Base-by-base conservation (phyloP, 2,329 filamentous ascomycete genomes). In the Coniochaeta pulveracea region DNA sequence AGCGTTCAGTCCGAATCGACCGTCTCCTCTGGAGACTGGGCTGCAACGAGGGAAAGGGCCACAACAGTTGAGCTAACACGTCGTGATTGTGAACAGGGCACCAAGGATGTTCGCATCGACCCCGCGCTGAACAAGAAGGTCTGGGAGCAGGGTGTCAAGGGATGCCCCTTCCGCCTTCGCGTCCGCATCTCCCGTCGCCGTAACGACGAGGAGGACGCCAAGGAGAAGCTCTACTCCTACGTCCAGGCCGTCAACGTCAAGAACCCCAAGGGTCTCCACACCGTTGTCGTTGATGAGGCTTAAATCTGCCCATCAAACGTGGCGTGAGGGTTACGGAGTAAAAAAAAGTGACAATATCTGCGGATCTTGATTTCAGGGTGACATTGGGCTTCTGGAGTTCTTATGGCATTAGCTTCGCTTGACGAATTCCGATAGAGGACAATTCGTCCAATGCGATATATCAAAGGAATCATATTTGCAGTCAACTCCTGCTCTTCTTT, bases 61-160 rank as follows among this genome's bases (percentile, higher is more conserved):
- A 10, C n/a, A n/a, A n/a, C n/a, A n/a, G n/a, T n/a, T n/a, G n/a
- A n/a, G n/a, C n/a, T n/a, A n/a, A n/a, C n/a, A n/a, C n/a, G n/a
- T n/a, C n/a, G n/a, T n/a, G n/a, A n/a, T n/a, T n/a, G n/a, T n/a
- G n/a, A 34, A 39, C 52, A 98, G 91, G 89, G 89, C 61, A 98
- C 91, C 69, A 68, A 75, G 57, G 91, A 98, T 63, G 91, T 98
- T 69, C 91, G 91, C 56, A 70, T 98, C 60, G 91, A 98, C 77
- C 91, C 91, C 58, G 83, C 91, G 72, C 72, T 98, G 59, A 98
- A 98, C 83, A 98, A 98, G 85, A 96, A 98, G 79, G 89, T 98
- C 64, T 98, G 91, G 91, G 91, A 98, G 72, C 74, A 81, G 60
- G 91, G 91, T 66, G 80, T 98, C 75, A 98, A 96, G 84, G 93